Conservation (phyloP, 2,329 filamentous ascomycete species). For the Cercospora sp. region DNA sequence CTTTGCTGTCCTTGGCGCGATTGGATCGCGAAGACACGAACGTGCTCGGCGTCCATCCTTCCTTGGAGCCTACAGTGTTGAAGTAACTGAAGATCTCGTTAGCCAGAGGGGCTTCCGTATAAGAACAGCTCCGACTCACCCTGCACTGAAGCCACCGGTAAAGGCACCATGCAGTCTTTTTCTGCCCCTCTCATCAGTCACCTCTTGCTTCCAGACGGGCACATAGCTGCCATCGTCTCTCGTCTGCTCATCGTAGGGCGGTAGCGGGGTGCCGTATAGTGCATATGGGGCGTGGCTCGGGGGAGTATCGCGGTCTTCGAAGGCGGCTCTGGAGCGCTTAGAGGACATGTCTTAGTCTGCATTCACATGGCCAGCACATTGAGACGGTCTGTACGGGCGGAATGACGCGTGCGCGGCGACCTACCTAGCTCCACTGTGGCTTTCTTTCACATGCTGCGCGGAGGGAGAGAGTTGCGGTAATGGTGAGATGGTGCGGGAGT, state of each 20-base stretch:
- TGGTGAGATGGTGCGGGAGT: conserved; percentile 7
- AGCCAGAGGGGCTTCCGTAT: background rate
- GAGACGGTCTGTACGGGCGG: conserved; percentile 27
- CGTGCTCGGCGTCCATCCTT: conserved; percentile 90
- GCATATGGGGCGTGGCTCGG: conserved; percentile 69
- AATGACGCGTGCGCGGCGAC: conserved; percentile 9
- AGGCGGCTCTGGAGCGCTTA: conserved; percentile 77
- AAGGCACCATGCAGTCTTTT: conserved; percentile 95
- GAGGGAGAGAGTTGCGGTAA: conserved; percentile 5
- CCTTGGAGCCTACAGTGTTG: conserved; percentile 96
- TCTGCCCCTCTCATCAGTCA: conserved; percentile 85
- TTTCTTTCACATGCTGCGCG: conserved; percentile 11
- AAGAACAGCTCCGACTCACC: conserved; percentile 57
- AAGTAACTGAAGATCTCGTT: conserved; percentile 67
- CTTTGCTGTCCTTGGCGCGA: conserved; percentile 63
- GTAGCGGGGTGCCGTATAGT: conserved; percentile 80
- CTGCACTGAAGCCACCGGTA: conserved; percentile 93
- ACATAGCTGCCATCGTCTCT: conserved; percentile 91
- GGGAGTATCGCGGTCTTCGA: conserved; percentile 65
- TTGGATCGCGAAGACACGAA: conserved; percentile 88
- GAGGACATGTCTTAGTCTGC: conserved; percentile 60
- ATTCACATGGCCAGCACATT: conserved; percentile 32
- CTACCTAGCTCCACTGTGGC: conserved; percentile 19
- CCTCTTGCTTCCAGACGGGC: conserved; percentile 97
- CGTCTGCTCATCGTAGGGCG: conserved; percentile 69